Evolutionary conservation across 164 flowering plant genomes (phyloP).

Genomic region (Magnolia kwangsiensis): DNA sequence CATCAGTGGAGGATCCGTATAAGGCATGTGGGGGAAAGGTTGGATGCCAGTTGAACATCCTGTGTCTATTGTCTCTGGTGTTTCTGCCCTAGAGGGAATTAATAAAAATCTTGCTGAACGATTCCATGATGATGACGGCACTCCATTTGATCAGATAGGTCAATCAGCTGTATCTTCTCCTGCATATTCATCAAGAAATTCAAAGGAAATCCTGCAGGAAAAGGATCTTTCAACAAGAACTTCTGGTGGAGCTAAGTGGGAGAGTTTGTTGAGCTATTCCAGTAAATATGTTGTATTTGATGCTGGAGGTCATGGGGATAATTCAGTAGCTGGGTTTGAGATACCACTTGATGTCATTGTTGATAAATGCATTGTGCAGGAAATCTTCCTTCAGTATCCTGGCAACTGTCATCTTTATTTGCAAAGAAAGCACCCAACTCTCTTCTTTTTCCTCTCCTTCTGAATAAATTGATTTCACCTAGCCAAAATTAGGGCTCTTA

Average conservation of each 20-base stretch:
- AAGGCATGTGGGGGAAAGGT: constrained; percentile 29
- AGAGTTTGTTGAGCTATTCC: constrained; percentile 48
- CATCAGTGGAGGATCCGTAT: constrained; percentile 49
- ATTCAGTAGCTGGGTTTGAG: constrained; percentile 35
- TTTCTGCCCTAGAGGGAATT: constrained; percentile 20
- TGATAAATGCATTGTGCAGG: constrained; percentile 74
- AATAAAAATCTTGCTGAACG: constrained; percentile 9
- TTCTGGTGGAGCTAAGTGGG: constrained; percentile 78
- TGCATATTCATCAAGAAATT: constrained; percentile 13
- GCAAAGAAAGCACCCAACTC: neutral
- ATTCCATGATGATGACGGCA: constrained; percentile 14
- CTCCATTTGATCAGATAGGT: constrained; percentile 14
- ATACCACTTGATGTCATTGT: constrained; percentile 76
- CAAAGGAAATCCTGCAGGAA: constrained; percentile 16
- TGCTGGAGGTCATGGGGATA: constrained; percentile 23
- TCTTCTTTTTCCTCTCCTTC: neutral
- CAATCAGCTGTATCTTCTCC: neutral
- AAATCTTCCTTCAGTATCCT: constrained; percentile 95
- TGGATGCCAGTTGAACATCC: constrained; percentile 19
- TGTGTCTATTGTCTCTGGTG: constrained; percentile 10
- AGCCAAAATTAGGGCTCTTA: no score
- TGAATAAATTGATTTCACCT: no score
- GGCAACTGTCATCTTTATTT: constrained; percentile 6
- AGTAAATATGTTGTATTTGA: constrained; percentile 13
- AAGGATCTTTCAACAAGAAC: constrained; percentile 17